A percentile compares a stretch with the other conserved stretches of the same genome.
phyloP scores from a whole-genome alignment of 164 flowering plant genomes.

The Stephania cephalantha region DNA sequence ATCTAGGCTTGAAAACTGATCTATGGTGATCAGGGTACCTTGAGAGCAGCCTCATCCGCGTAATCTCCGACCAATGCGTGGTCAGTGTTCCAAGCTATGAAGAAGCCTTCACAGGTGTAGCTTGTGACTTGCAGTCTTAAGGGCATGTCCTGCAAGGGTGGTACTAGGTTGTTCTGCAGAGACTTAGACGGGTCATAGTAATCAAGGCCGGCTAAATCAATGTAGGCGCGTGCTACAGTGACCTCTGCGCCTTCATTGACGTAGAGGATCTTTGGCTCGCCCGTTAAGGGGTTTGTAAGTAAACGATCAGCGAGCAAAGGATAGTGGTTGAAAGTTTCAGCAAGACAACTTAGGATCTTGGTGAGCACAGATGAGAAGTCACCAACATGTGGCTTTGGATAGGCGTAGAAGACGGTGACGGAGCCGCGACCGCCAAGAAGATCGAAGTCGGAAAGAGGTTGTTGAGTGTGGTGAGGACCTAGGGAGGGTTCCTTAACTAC shows the following conservation, averaged over 20 bases:
- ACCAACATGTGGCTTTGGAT: slow-evolving; percentile 2
- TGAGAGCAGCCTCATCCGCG: slow-evolving; percentile 19
- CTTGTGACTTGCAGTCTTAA: slow-evolving; percentile 33
- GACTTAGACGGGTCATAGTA: slow-evolving; percentile 31
- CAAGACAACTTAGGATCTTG: slow-evolving; percentile 29
- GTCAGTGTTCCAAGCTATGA: slow-evolving; percentile 42
- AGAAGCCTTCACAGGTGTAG: slow-evolving; percentile 39
- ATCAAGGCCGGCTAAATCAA: slow-evolving; percentile 22
- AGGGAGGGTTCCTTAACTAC: neutral
- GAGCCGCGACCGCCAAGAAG: slow-evolving; percentile 1
- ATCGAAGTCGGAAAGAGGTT: slow-evolving; percentile 10
- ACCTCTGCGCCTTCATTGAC: slow-evolving; percentile 38
- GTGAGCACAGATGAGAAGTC: slow-evolving; percentile 6
- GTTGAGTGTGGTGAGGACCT: neutral
- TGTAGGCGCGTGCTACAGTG: slow-evolving; percentile 30
- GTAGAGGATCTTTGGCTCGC: slow-evolving; percentile 45
- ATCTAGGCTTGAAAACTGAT: slow-evolving; percentile 27
- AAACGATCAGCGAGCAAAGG: slow-evolving; percentile 44
- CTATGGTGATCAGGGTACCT: slow-evolving; percentile 39
- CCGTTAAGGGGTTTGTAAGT: slow-evolving; percentile 21
- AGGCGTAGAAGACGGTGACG: neutral
- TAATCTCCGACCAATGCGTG: slow-evolving; percentile 46
- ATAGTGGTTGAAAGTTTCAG: slow-evolving; percentile 26
- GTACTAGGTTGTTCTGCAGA: slow-evolving; percentile 32
- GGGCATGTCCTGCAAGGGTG: slow-evolving; percentile 20